These are phyloP conservation scores for Acanthamoeba lenticulata DNA, from an alignment of 208 protist species.

Conservation along the genomic window DNA sequence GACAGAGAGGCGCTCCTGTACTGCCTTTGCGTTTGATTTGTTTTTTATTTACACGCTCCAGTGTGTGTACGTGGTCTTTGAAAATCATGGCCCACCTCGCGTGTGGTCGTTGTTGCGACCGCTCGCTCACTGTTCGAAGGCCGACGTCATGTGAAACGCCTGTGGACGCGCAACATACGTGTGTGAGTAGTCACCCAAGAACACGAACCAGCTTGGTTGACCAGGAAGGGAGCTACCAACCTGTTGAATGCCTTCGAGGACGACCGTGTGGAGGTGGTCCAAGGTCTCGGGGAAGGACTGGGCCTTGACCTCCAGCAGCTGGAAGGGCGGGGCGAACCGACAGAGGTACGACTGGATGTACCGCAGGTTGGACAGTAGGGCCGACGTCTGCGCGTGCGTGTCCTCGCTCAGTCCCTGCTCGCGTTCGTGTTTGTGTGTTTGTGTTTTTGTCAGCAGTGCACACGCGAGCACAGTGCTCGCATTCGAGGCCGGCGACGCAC, in stretches of 20 bases:
- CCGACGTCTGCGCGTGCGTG: slow-evolving; percentile 45
- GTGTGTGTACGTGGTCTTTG: no score
- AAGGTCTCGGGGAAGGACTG: slow-evolving; percentile 72
- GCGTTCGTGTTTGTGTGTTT: not conserved
- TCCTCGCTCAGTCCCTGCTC: slow-evolving; percentile 70
- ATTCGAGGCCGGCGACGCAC: not conserved
- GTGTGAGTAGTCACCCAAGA: not conserved
- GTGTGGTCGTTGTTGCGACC: not conserved
- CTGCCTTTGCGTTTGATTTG: no score
- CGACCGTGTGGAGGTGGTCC: slow-evolving; percentile 72
- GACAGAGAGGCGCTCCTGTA: no score
- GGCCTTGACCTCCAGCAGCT: slow-evolving; percentile 76
- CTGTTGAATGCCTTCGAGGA: slow-evolving; percentile 77
- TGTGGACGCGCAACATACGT: no score
- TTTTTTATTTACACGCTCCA: no score
- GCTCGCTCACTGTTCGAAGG: not conserved
- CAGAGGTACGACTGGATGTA: slow-evolving; percentile 73
- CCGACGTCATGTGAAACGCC: not conserved
- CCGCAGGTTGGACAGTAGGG: slow-evolving; percentile 72
- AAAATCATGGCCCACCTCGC: not conserved
- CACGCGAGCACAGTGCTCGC: not conserved
- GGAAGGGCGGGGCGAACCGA: slow-evolving; percentile 71
- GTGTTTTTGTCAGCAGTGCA: not conserved
- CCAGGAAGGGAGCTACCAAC: not conserved
- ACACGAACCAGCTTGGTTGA: not conserved